Evolutionary conservation across 257 asterid genomes (phyloP).

Genomic region (Perilla frutescens): DNA sequence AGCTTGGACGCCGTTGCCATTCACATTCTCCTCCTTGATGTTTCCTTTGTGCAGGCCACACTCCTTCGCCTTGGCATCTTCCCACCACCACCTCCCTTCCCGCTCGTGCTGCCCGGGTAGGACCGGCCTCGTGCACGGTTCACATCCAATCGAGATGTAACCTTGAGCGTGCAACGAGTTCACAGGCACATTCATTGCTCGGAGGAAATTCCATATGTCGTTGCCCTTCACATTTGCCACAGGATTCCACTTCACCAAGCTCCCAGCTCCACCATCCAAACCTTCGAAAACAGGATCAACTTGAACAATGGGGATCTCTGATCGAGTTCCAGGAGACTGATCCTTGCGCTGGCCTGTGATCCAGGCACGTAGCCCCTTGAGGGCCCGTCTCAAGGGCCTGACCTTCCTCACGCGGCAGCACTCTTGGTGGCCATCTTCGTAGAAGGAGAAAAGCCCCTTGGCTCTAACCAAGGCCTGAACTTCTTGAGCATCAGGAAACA

Average conservation of each 20-base stretch:
- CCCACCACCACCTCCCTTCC: constrained; percentile 99
- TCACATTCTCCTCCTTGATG: constrained; percentile 60
- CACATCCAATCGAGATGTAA: constrained; percentile 82
- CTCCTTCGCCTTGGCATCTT: constrained; percentile 92
- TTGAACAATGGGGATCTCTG: constrained; percentile 80
- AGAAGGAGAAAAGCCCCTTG: constrained; percentile 91
- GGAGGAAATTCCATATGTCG: constrained; percentile 74
- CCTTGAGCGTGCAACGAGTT: constrained; percentile 78
- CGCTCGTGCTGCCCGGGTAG: constrained; percentile 93
- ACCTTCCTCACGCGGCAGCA: constrained; percentile 96
- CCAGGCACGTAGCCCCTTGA: constrained; percentile 87
- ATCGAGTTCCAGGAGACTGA: constrained; percentile 93
- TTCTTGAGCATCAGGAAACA: constrained; percentile 83
- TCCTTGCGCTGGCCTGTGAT: constrained; percentile 92
- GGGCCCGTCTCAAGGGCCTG: constrained; percentile 74
- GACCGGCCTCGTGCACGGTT: constrained; percentile 87
- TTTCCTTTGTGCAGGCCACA: constrained; percentile 92
- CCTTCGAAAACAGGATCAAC: constrained; percentile 90
- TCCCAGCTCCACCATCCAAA: constrained; percentile 73
- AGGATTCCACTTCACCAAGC: constrained; percentile 93
- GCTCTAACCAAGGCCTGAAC: constrained; percentile 76
- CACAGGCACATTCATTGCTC: constrained; percentile 78
- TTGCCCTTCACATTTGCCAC: constrained; percentile 72
- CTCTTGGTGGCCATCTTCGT: constrained; percentile 92
- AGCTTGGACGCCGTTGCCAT: constrained; percentile 43